Evolutionary conservation across 73 alveolate genomes (phyloP), one percentile per base, ranked within the genome.

Genomic region (Symbiodinium natans): DNA sequence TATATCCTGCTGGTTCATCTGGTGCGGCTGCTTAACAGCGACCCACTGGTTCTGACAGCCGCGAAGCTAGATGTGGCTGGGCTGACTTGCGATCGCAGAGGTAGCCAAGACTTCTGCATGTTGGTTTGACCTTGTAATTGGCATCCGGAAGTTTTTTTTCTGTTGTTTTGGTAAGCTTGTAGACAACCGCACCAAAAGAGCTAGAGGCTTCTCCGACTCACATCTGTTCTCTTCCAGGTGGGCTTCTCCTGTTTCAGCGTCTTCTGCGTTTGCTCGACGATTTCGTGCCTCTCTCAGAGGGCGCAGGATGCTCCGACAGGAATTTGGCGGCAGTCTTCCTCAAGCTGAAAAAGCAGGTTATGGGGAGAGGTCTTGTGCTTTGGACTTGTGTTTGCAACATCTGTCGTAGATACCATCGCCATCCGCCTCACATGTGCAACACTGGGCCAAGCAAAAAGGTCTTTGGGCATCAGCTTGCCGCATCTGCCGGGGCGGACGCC

Each of bases 211-310:
- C n/a, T n/a, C n/a, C n/a, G n/a, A n/a, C n/a, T n/a, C n/a, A n/a
- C n/a, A n/a, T n/a, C n/a, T n/a, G n/a, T n/a, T n/a, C n/a, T 13
- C 59, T 46, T 40, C 75, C 77, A 89, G 38, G 88, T 90, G 21
- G 97, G 97, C 68, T 90, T 90, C 97, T 71, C 89, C 46, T 90
- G 97, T 89, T 90, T 90, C 88, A 90, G 97, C 63, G 97, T 82
- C 29, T 90, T 90, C 41, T 90, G 97, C 41, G 97, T 90, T 40
- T 90, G 97, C 80, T 90, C 97, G 41, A 90, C 97, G 43, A 41
- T 90, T 42, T 90, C 97, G 88, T 29, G 31, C 40, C 9, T 41
- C 19, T 23, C 84, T 74, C 80, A 27, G 80, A 56, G 6, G 56
- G 56, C 56, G 6, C 6, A 8, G 71, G 31, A 2, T 52, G 71